Conservation (phyloP, 2,329 filamentous ascomycete genomes). For the Pseudogymnoascus sp. region DNA sequence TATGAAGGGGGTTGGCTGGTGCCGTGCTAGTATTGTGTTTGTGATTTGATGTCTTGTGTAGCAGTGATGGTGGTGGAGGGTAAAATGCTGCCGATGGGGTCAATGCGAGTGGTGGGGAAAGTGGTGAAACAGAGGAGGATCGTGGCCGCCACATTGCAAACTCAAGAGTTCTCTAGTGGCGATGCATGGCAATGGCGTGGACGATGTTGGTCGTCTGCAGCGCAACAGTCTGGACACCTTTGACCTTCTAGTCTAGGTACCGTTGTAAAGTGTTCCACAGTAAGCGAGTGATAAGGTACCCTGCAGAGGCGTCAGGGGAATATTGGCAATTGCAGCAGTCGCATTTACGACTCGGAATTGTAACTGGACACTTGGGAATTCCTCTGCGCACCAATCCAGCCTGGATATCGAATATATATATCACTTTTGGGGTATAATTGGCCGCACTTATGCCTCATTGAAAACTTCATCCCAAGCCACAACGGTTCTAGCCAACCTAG, state of each 20-base stretch:
- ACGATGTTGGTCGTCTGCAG: not conserved
- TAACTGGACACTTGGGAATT: not conserved
- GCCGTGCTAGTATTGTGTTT: not conserved
- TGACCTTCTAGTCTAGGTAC: not conserved
- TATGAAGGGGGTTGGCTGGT: not conserved
- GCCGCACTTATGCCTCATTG: not conserved
- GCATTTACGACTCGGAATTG: not conserved
- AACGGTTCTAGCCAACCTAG: not conserved
- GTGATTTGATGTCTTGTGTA: not conserved
- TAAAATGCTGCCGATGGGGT: not conserved
- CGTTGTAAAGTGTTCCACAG: not conserved
- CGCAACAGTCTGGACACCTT: not conserved
- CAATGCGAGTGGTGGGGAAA: conserved; percentile 1
- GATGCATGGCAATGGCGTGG: not conserved
- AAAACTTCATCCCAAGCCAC: not conserved
- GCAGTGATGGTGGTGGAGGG: not conserved
- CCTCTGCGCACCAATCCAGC: not conserved
- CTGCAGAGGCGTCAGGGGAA: not conserved
- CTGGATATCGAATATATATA: not conserved
- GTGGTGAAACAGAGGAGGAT: conserved; percentile 1
- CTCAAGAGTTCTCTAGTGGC: not conserved
- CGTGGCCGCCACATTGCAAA: not conserved
- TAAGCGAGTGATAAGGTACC: conserved; percentile 1
- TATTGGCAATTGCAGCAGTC: not conserved
- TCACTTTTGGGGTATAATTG: not conserved